Percentiles rank a stretch among this genome's conserved stretches.
Evolutionary conservation across 495 filamentous ascomycete species (phyloP).

Genomic region (Terfezia boudieri): DNA sequence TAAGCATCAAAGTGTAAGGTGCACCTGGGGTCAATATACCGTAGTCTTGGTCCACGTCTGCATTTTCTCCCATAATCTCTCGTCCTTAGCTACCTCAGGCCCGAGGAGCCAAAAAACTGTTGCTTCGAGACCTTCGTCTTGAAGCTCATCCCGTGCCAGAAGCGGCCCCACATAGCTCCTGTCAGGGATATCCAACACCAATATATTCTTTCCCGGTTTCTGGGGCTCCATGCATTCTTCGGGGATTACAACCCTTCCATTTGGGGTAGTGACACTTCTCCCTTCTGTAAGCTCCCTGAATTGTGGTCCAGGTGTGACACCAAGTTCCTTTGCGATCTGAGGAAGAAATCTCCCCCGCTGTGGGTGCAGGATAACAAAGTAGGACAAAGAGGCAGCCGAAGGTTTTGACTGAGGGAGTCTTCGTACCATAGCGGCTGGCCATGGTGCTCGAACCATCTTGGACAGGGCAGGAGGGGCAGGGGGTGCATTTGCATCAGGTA

Average conservation of each 20-base stretch:
- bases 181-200: conserved; percentile 57
- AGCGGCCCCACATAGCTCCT: conserved; percentile 35
- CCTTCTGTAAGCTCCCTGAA: conserved; percentile 31
- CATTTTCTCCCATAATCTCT: conserved; percentile 45
- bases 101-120: conserved; percentile 59
- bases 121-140: not conserved
- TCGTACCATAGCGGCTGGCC: conserved; percentile 49
- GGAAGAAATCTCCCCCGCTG: conserved; percentile 60
- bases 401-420: conserved; percentile 42
- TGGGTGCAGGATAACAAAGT: conserved; percentile 54
- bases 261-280: conserved; percentile 27
- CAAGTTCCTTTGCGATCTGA: conserved; percentile 34
- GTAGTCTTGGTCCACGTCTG: conserved; percentile 22
- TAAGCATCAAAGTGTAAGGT: not conserved
- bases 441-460: conserved; percentile 30
- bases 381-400: conserved; percentile 48
- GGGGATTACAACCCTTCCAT: conserved; percentile 32
- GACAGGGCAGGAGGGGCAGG: too few relatives aligned
- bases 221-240: conserved; percentile 34
- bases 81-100: conserved; percentile 36
- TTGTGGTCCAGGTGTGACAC: conserved; percentile 30
- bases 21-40: not conserved
- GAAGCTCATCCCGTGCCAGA: not conserved
- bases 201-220: conserved; percentile 35
- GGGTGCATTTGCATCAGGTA: not conserved